Percentiles rank a stretch among this genome's conserved stretches.
phyloP scores from a whole-genome alignment of 257 asterid species.

The Fraxinus pennsylvanica region DNA sequence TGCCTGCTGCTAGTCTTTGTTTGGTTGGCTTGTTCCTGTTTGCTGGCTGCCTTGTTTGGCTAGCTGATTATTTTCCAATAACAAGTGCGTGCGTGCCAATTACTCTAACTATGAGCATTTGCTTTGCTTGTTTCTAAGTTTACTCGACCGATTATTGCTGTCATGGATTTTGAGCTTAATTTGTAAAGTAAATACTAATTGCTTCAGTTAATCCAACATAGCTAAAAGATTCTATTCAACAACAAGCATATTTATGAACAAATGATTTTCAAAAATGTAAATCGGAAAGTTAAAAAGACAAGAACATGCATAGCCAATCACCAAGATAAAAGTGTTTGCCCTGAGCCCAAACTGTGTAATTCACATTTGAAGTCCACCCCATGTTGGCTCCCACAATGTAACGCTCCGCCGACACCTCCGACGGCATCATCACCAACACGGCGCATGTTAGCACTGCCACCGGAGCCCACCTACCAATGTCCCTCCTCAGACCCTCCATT shows the following conservation, averaged over 20 bases:
- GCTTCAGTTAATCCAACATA: neutral
- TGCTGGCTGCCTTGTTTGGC: too few species aligned
- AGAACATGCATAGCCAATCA: constrained; percentile 71
- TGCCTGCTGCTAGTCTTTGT: too few species aligned
- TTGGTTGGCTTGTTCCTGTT: too few species aligned
- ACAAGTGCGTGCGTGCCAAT: neutral
- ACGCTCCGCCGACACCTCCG: constrained; percentile 59
- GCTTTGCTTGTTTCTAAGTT: too few species aligned
- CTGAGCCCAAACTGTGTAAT: constrained; percentile 63
- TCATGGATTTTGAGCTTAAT: too few species aligned
- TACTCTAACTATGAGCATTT: neutral
- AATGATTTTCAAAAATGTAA: neutral
- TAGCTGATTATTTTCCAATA: too few species aligned
- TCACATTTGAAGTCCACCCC: constrained; percentile 54
- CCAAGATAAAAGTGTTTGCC: constrained; percentile 56
- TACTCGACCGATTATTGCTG: too few species aligned
- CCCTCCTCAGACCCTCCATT: constrained; percentile 35
- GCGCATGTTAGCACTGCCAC: constrained; percentile 45
- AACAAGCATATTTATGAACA: neutral
- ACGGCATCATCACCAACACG: constrained; percentile 41
- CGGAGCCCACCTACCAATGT: constrained; percentile 29
- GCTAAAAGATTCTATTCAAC: neutral
- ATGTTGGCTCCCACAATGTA: constrained; percentile 45
- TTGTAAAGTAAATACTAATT: neutral
- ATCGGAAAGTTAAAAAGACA: constrained; percentile 19